Percentiles rank a stretch among this genome's conserved stretches.
Conservation (phyloP, 1,284 basidiomycete genomes). For the Thelephora terrestris region DNA sequence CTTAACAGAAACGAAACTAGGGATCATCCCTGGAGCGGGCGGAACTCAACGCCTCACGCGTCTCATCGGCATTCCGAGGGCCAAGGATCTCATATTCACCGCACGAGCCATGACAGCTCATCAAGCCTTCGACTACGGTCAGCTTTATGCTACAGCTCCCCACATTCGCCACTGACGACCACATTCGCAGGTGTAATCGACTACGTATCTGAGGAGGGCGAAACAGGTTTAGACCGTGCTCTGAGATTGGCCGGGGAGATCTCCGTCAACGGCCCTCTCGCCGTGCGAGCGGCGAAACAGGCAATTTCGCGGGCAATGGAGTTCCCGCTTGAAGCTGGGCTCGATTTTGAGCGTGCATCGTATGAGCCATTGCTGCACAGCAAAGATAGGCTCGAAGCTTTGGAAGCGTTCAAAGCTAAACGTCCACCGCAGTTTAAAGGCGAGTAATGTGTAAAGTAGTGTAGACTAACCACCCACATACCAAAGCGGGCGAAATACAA, state of each 20-base stretch:
- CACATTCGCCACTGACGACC: slow-evolving; percentile 6
- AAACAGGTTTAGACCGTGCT: slow-evolving; percentile 57
- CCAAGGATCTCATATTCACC: slow-evolving; percentile 85
- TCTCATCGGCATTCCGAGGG: slow-evolving; percentile 70
- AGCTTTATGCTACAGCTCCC: slow-evolving; percentile 10
- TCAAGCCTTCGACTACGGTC: slow-evolving; percentile 74
- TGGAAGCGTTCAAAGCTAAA: slow-evolving; percentile 87
- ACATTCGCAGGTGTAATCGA: slow-evolving; percentile 61
- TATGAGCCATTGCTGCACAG: slow-evolving; percentile 79
- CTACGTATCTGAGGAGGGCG: slow-evolving; percentile 54
- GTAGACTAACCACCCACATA: slow-evolving; percentile 7
- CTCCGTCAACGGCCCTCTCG: slow-evolving; percentile 66
- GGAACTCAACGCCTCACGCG: slow-evolving; percentile 84
- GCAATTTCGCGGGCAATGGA: slow-evolving; percentile 78
- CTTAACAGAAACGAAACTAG: slow-evolving; percentile 75
- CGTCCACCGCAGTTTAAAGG: slow-evolving; percentile 76
- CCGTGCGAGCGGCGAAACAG: slow-evolving; percentile 81
- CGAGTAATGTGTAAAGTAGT: slow-evolving; percentile 35
- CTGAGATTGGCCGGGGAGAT: slow-evolving; percentile 57
- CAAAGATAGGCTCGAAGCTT: slow-evolving; percentile 77
- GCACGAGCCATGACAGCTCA: slow-evolving; percentile 52
- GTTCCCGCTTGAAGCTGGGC: slow-evolving; percentile 68
- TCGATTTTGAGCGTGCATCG: slow-evolving; percentile 82
- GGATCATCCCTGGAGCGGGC: slow-evolving; percentile 94
- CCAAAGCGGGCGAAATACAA: not conserved